Conservation (phyloP, 345 rosid genomes). For the Eucalyptus sp. region DNA sequence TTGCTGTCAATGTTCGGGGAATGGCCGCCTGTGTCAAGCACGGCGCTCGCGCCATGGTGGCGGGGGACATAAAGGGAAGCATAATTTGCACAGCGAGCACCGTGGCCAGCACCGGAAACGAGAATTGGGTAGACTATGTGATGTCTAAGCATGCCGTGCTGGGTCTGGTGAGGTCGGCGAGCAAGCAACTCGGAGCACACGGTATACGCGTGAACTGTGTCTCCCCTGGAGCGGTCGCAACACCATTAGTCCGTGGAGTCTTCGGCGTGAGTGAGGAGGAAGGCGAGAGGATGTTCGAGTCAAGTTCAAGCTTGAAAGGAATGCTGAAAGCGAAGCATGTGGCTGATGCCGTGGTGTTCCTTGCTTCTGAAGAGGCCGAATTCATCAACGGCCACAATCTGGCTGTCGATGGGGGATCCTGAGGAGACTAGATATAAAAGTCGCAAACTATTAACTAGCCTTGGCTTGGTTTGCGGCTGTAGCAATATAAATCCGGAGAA, state of each 20-base stretch:
- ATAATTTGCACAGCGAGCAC: constrained; percentile 25
- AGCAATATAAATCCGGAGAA: neutral
- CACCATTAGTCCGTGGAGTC: neutral
- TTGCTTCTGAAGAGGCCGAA: neutral
- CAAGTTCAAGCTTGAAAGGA: neutral
- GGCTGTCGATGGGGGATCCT: neutral
- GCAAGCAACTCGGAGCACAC: neutral
- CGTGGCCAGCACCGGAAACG: neutral
- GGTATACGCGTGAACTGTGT: neutral
- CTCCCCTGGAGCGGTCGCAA: neutral
- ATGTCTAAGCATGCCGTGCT: constrained; percentile 35
- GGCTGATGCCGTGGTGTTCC: neutral
- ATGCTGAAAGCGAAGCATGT: neutral
- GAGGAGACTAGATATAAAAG: neutral
- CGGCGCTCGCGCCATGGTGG: constrained; percentile 28
- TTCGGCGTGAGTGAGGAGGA: neutral
- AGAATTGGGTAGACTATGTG: neutral
- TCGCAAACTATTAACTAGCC: neutral
- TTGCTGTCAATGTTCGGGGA: constrained; percentile 6
- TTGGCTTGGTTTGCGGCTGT: neutral
- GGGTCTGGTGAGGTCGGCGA: constrained; percentile 8
- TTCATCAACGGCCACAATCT: neutral
- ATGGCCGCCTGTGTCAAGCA: neutral
- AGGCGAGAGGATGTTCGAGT: neutral
- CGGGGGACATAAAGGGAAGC: constrained; percentile 11